Percentiles rank a stretch among this genome's conserved stretches.
phyloP scores from a whole-genome alignment of 148 eudicot species.

The Diospyros kaki region DNA sequence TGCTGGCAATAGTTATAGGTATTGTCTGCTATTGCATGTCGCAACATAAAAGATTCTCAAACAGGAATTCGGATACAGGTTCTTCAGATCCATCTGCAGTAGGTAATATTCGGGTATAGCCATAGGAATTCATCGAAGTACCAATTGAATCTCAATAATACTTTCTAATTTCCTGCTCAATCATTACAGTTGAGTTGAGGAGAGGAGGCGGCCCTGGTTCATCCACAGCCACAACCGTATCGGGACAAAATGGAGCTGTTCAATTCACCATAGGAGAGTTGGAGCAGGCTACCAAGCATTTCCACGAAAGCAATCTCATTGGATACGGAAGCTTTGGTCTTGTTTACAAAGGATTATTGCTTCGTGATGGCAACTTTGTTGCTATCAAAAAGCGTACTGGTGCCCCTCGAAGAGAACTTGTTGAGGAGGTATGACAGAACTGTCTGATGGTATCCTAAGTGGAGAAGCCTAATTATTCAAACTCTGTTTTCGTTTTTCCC shows the following conservation, averaged over 20 bases:
- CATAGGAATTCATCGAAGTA: not conserved
- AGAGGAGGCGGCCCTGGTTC: constrained; percentile 22
- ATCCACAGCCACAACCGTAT: constrained; percentile 15
- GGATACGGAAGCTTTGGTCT: constrained; percentile 44
- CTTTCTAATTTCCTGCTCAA: constrained; percentile 4
- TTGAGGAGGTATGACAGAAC: constrained; percentile 31
- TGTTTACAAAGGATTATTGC: constrained; percentile 39
- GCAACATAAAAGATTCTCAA: constrained; percentile 14
- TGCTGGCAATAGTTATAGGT: constrained; percentile 19
- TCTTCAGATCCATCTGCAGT: constrained; percentile 48
- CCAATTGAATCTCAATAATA: not conserved
- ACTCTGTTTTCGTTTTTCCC: not conserved
- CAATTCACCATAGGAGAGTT: constrained; percentile 37
- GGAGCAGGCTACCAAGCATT: constrained; percentile 39
- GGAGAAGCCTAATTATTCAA: not conserved
- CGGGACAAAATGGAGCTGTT: constrained; percentile 23
- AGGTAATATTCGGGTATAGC: constrained; percentile 25
- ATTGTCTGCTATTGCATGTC: constrained; percentile 17
- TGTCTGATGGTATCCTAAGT: not conserved
- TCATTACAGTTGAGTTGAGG: constrained; percentile 31
- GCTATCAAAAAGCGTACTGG: constrained; percentile 43
- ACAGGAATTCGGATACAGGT: constrained; percentile 41
- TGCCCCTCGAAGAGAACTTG: constrained; percentile 26
- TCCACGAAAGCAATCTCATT: constrained; percentile 34
- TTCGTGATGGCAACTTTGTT: constrained; percentile 40